Percentiles rank a stretch among this genome's conserved stretches.
These are phyloP conservation scores for Antarctomyces pellizariae DNA, from an alignment of 495 filamentous ascomycete genomes.

Conservation along the genomic window DNA sequence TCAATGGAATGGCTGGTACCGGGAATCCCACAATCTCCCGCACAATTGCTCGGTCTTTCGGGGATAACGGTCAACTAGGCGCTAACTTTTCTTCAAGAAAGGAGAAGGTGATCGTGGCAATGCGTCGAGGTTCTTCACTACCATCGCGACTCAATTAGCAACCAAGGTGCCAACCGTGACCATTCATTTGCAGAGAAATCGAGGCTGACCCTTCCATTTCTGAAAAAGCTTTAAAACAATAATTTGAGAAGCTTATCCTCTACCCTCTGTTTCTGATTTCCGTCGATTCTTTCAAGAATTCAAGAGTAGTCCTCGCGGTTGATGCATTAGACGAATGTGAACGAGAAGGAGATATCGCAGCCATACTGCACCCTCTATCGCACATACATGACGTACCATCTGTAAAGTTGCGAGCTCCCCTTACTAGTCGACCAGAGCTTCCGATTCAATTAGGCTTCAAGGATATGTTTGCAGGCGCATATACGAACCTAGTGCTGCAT, in stretches of 20 bases:
- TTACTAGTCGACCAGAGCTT: no score
- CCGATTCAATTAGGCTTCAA: no score
- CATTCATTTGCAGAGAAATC: slow-evolving; percentile 15
- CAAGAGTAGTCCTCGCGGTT: slow-evolving; percentile 19
- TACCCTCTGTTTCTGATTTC: no score
- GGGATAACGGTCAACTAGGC: slow-evolving; percentile 8
- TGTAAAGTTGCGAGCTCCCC: no score
- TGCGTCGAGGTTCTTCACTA: slow-evolving; percentile 19
- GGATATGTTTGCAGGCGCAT: no score
- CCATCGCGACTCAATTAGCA: slow-evolving; percentile 19
- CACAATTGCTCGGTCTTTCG: slow-evolving; percentile 13
- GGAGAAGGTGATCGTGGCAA: slow-evolving; percentile 19
- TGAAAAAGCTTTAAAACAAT: slow-evolving; percentile 17
- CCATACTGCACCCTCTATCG: slow-evolving; percentile 17
- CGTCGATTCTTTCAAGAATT: no score
- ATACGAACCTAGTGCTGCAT: no score
- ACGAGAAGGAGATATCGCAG: slow-evolving; percentile 15
- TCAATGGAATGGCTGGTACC: slow-evolving; percentile 21
- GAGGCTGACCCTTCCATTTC: slow-evolving; percentile 14
- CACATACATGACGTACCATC: no score
- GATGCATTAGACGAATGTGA: slow-evolving; percentile 33
- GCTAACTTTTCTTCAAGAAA: slow-evolving; percentile 27
- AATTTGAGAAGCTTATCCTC: slow-evolving; percentile 25
- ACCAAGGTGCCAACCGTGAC: slow-evolving; percentile 9
- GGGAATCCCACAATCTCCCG: slow-evolving; percentile 22